Percentiles rank a stretch among this genome's conserved stretches.
Evolutionary conservation across 257 asterid species (phyloP).

Genomic region (Lycium ferocissimum): DNA sequence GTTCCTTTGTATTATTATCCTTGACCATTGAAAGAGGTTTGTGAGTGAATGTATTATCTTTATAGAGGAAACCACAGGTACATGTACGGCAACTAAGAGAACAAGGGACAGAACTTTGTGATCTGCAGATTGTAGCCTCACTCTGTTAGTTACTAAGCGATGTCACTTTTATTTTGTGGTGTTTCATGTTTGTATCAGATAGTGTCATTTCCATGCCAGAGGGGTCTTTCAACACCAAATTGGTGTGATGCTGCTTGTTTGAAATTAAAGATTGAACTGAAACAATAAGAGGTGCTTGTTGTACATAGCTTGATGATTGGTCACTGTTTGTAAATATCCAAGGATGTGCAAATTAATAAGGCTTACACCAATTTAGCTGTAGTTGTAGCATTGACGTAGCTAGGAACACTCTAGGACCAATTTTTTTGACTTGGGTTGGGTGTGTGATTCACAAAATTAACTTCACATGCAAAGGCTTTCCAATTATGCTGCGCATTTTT

Average conservation of each 20-base stretch:
- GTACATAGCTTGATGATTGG: not conserved
- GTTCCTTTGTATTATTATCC: not conserved
- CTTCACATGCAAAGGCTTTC: slow-evolving; percentile 16
- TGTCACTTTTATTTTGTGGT: not conserved
- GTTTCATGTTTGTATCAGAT: not conserved
- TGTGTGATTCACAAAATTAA: slow-evolving; percentile 3
- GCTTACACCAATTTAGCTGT: not conserved
- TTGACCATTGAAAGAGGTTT: not conserved
- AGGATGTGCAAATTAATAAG: not conserved
- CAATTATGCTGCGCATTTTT: not conserved
- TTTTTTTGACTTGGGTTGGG: not conserved
- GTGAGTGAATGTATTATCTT: not conserved
- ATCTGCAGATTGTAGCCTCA: not conserved
- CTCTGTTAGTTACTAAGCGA: not conserved
- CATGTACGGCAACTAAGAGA: not conserved
- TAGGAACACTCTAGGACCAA: not conserved
- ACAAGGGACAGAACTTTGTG: not conserved
- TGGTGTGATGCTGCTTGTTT: not conserved
- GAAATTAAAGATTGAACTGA: not conserved
- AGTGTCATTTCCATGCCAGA: not conserved
- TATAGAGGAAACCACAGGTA: slow-evolving; percentile 3
- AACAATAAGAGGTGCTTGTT: not conserved
- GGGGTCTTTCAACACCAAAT: not conserved
- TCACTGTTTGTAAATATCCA: not conserved
- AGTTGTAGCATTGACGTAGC: not conserved